Base-by-base conservation (phyloP, 139 green algal species). In the Spirogloea muscicola region DNA sequence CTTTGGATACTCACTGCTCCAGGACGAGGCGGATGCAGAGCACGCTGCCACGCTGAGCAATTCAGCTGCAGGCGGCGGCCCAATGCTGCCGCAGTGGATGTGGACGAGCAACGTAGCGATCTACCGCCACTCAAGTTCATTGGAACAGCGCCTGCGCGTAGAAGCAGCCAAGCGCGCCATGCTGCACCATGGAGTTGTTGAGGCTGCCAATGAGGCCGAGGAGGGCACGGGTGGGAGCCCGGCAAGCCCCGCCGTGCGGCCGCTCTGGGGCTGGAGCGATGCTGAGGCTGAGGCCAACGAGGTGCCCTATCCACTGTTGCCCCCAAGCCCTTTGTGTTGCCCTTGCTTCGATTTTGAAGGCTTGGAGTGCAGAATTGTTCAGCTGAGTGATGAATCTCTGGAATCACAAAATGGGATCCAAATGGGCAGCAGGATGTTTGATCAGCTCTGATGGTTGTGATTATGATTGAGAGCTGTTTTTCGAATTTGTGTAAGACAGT, bases 181-280 rank as follows among this genome's bases (percentile, higher is more conserved):
- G 52, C 52, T 62, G 37, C 40, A 62, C 52, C 6, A 62, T 6
- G 31, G 31, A 62, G 37, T 62, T 7, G 7, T 21, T 38, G 49
- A 27, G 18, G 49, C 27, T n/a, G 48, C 25, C 48, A 25, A 58
- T n/a, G 49, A 27, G 31, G 49, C 13, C 13, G 49, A 29, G 49
- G 49, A 29, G 27, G 13, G 61, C n/a, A 16, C 61, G 49, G 7
- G 46, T 57, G 59, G 33, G 13, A 16, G 37, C 5, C 5, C 25
- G 5, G 43, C 41, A 6, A 69, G 29, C 27, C 5, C 33, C 43
- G 39, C n/a, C 0, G 39, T 38, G 55, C 37, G 74, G 5, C 74
- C 74, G 25, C 41, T 79, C 3, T 82, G 74, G 74, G 74, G 74
- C 16, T 82, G 74, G 74, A 37, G 16, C 37, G 72, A 80, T 39